phyloP scores from a whole-genome alignment of 192 early-diverging fungal species.

The Oehlia diaphana region DNA sequence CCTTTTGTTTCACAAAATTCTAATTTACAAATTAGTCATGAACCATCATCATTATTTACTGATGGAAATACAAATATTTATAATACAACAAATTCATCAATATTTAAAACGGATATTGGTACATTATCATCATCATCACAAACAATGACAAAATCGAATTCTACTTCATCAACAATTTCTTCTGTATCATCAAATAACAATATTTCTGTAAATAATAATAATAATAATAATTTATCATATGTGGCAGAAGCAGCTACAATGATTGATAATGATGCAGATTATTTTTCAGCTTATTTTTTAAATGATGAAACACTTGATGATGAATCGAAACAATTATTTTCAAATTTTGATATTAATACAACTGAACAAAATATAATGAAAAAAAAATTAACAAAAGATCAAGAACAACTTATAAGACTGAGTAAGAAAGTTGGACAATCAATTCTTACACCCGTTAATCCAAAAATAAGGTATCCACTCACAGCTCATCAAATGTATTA shows the following conservation, averaged over 20 bases:
- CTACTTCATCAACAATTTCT: background rate
- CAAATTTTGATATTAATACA: no score
- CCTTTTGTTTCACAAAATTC: background rate
- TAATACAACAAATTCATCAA: background rate
- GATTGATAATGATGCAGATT: background rate
- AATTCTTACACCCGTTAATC: background rate
- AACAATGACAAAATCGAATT: background rate
- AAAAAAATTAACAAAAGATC: background rate
- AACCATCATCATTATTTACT: background rate
- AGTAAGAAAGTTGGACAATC: background rate
- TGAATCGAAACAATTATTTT: no score
- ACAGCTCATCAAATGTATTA: background rate
- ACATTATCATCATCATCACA: background rate
- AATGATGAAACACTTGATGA: no score
- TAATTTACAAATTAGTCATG: background rate
- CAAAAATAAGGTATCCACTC: background rate
- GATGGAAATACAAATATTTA: background rate
- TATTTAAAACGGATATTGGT: background rate
- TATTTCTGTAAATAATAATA: background rate
- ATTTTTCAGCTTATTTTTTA: background rate
- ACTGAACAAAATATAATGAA: background rate
- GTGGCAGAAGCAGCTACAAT: background rate
- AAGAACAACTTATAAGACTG: background rate
- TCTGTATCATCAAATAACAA: background rate
- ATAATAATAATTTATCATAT: background rate